Conservation (phyloP, 805 yeast genomes). For the Metschnikowia amazonensis region DNA sequence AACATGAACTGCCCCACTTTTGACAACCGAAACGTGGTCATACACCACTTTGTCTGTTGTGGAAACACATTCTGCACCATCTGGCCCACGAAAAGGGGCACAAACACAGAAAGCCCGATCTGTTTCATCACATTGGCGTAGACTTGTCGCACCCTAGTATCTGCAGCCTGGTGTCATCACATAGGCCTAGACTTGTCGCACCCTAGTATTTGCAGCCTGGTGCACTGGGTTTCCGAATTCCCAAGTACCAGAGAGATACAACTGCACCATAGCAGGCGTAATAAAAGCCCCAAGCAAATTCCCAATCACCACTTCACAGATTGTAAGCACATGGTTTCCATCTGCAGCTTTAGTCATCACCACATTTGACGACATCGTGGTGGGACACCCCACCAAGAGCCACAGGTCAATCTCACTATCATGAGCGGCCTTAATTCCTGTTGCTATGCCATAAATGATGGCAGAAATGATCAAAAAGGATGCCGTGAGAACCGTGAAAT, state of each 20-base stretch:
- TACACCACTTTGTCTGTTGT: conserved; percentile 55
- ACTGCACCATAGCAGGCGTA: conserved; percentile 79
- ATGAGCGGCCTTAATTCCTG: conserved; percentile 57
- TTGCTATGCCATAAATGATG: conserved; percentile 67
- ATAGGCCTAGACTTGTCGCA: no score
- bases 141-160: conserved; percentile 47
- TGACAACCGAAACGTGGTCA: conserved; percentile 53
- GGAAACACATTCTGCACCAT: conserved; percentile 69
- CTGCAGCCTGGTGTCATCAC: no score
- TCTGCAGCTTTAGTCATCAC: conserved; percentile 86
- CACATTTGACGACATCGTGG: conserved; percentile 88
- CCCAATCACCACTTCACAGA: conserved; percentile 83
- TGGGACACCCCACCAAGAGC: conserved; percentile 86
- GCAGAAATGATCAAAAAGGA: conserved; percentile 71
- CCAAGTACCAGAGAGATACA: conserved; percentile 61
- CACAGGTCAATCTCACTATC: conserved; percentile 63
- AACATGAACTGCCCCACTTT: conserved; percentile 81
- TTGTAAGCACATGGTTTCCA: conserved; percentile 74
- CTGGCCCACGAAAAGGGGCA: conserved; percentile 88
- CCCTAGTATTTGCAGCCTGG: no score
- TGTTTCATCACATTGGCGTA: conserved; percentile 83
- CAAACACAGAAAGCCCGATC: conserved; percentile 76
- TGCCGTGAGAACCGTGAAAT: conserved; percentile 59
- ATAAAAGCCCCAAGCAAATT: conserved; percentile 82
- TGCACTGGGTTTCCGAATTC: conserved; percentile 70